A percentile compares a stretch with the other conserved stretches of the same genome.
These are phyloP conservation scores for Zygosaccharomyces pseudobailii DNA, from an alignment of 1,139 yeast genomes.

Conservation along the genomic window DNA sequence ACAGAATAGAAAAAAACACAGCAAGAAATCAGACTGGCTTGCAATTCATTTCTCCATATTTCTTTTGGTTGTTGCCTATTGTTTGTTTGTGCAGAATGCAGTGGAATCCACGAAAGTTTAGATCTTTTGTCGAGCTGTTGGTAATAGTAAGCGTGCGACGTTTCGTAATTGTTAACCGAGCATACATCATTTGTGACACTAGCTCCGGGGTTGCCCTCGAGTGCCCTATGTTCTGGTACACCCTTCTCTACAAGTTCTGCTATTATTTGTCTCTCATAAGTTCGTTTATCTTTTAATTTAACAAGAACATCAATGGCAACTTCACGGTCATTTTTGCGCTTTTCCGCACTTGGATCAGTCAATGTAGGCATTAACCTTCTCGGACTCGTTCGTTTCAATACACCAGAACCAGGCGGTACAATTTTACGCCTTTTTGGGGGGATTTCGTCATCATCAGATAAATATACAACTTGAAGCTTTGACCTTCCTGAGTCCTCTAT, in stretches of 20 bases:
- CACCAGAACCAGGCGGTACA: background rate
- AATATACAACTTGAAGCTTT: background rate
- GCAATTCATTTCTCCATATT: constrained; percentile 7
- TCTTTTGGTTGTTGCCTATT: constrained; percentile 2
- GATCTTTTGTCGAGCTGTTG: constrained; percentile 26
- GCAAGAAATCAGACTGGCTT: constrained; percentile 2
- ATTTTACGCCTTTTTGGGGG: background rate
- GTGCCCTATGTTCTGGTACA: constrained; percentile 20
- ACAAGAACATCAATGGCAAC: constrained; percentile 13
- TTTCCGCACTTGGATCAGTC: constrained; percentile 14
- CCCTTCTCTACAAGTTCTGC: constrained; percentile 18
- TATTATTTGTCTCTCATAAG: constrained; percentile 10
- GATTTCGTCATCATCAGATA: constrained; percentile 1
- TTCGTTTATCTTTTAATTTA: constrained; percentile 6
- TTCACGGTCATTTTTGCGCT: constrained; percentile 16
- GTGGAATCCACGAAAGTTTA: constrained; percentile 18
- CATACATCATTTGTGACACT: constrained; percentile 30
- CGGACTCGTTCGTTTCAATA: constrained; percentile 1
- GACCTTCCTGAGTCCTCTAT: constrained; percentile 2
- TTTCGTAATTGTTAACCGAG: constrained; percentile 24
- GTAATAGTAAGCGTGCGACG: constrained; percentile 19
- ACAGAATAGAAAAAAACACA: background rate
- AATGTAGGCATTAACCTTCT: constrained; percentile 1
- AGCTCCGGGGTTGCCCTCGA: constrained; percentile 12
- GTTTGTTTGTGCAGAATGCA: constrained; percentile 6